Evolutionary conservation across 768 basidiomycete genomes (phyloP), one percentile per base, ranked within the genome.

Genomic region (Candolleomyces aberdarensis): DNA sequence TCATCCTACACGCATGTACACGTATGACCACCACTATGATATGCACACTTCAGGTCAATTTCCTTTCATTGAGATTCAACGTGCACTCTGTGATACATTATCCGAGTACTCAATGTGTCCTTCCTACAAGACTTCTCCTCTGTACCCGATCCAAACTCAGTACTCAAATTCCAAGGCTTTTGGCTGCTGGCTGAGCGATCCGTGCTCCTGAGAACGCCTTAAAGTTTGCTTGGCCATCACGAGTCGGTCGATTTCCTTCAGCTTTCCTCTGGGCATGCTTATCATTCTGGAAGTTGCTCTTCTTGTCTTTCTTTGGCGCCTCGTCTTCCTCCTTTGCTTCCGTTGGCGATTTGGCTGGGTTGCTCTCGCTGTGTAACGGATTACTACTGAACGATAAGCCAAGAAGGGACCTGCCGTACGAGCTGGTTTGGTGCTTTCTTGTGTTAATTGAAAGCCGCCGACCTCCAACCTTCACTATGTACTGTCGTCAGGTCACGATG

Each of bases 161-260:
- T 49, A 40, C 64, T 77, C 66, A 79, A 63, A 75, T 52, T 43
- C 68, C 67, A 57, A 80, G 61, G 15, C 55, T 68, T 63, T 75
- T 85, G 31, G 83, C 83, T 52, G 76, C 80, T 47, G 86, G 86
- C 67, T 88, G 86, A 3, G 76, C 78, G 60, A 88, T 87, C 59
- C 86, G 59, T 43, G 75, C 31, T 80, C 83, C 1, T 68, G 78
- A 11, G 68, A 80, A 17, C 63, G 69, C 46, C 77, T 78, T 20
- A 71, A 70, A 3, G 51, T 67, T 65, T 19, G 63, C 61, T 63
- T 70, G 64, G 13, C 66, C 59, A 52, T 82, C 80, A 61, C 78
- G 77, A 32, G 82, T 83, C 4, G 86, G 85, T 62, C 72, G 71
- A 10, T 78, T 83, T 57, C 65, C 72, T 63, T 84, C 83, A 3